Evolutionary conservation across 345 rosid genomes (phyloP).

Genomic region (Melaleuca alternifolia): DNA sequence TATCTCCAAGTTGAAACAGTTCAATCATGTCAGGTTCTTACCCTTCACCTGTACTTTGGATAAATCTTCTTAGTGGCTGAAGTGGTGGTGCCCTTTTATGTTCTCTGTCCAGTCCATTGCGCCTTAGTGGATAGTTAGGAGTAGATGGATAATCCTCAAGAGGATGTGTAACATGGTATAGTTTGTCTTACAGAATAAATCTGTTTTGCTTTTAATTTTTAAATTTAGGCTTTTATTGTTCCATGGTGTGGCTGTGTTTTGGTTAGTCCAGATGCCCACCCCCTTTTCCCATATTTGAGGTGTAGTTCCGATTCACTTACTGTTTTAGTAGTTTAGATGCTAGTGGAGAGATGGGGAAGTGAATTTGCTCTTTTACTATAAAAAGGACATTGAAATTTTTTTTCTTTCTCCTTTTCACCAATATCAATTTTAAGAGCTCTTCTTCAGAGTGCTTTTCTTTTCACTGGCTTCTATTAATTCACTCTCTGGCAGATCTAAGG

Average conservation of each 20-base stretch:
- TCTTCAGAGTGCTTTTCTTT: not conserved
- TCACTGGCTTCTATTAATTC: not conserved
- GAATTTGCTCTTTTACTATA: not conserved
- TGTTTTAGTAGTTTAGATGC: not conserved
- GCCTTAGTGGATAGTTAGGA: constrained; percentile 18
- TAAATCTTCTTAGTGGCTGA: constrained; percentile 2
- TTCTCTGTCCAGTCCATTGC: constrained; percentile 7
- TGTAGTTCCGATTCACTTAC: constrained; percentile 15
- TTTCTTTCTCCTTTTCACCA: not conserved
- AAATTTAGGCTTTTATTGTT: constrained; percentile 30
- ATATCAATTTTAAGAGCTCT: not conserved
- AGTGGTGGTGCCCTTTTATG: constrained; percentile 6
- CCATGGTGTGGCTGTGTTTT: constrained; percentile 38
- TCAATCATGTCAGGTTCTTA: constrained; percentile 58
- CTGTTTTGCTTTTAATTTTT: constrained; percentile 10
- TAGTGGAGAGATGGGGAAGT: not conserved
- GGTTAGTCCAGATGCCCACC: constrained; percentile 41
- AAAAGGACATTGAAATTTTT: not conserved
- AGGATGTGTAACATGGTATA: constrained; percentile 68
- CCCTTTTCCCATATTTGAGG: constrained; percentile 19
- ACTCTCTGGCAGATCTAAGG: not conserved
- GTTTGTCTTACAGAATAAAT: constrained; percentile 43
- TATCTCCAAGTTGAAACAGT: constrained; percentile 63
- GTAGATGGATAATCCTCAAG: constrained; percentile 38
- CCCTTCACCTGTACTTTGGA: constrained; percentile 22